A percentile compares a stretch with the other conserved stretches of the same genome.
Evolutionary conservation across 2,329 filamentous ascomycete genomes (phyloP).

Genomic region (Pseudogymnoascus sp.): DNA sequence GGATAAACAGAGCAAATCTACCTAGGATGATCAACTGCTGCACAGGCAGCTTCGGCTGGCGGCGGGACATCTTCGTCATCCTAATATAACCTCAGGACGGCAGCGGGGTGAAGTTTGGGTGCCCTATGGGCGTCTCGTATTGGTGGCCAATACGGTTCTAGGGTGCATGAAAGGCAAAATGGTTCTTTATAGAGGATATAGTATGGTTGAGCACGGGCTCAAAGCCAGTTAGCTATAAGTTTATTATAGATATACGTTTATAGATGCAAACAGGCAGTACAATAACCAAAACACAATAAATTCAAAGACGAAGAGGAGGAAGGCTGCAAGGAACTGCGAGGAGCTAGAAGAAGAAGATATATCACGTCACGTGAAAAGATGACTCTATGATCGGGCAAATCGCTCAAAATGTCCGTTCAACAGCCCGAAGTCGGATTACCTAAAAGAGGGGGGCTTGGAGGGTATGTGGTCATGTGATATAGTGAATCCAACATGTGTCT

Average conservation of each 20-base stretch:
- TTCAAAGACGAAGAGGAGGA: conserved; percentile 1
- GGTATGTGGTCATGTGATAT: not conserved
- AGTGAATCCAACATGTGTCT: too few species aligned
- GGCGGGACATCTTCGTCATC: conserved; percentile 25
- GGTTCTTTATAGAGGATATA: not conserved
- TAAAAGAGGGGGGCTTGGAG: not conserved
- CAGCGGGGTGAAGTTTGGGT: not conserved
- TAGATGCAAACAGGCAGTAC: conserved; percentile 5
- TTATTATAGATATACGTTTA: conserved; percentile 5
- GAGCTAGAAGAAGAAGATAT: not conserved
- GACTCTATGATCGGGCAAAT: not conserved
- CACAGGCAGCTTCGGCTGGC: conserved; percentile 58
- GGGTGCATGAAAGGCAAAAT: conserved; percentile 6
- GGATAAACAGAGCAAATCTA: conserved; percentile 36
- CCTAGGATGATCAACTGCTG: conserved; percentile 73
- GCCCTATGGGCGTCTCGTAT: conserved; percentile 4
- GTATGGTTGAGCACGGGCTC: not conserved
- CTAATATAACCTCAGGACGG: conserved; percentile 1
- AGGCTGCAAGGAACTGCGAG: not conserved
- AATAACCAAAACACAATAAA: not conserved
- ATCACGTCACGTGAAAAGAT: not conserved
- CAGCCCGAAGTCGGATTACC: conserved; percentile 3
- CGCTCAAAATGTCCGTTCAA: not conserved
- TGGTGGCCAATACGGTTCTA: not conserved
- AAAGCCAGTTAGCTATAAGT: conserved; percentile 1